Conservation (phyloP, 2,329 filamentous ascomycete genomes). For the Westerdykella aurantiaca region DNA sequence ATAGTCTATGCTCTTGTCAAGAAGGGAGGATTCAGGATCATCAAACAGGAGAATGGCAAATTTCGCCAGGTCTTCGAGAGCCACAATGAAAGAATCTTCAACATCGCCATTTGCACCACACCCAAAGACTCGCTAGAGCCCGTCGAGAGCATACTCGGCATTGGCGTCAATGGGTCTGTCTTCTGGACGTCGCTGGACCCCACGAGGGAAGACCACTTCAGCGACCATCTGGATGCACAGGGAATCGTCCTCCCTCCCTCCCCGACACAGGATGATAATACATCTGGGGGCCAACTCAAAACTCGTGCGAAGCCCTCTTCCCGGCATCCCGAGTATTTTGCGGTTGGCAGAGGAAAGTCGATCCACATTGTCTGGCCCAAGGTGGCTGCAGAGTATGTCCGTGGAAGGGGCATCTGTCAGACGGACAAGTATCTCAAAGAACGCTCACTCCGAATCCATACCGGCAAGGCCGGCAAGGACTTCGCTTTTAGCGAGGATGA, state of each 20-base stretch:
- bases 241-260: constrained; percentile 87
- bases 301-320: constrained; percentile 88
- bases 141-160: constrained; percentile 76
- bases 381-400: constrained; percentile 49
- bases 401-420: constrained; percentile 60
- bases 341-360: constrained; percentile 89
- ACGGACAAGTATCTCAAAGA: constrained; percentile 83
- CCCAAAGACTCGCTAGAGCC: constrained; percentile 43
- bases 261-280: constrained; percentile 79
- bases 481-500: constrained; percentile 98
- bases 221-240: constrained; percentile 77
- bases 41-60: constrained; percentile 86
- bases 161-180: constrained; percentile 90
- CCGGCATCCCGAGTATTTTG: constrained; percentile 87
- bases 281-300: constrained; percentile 87
- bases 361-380: constrained; percentile 77
- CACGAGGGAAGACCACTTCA: constrained; percentile 50
- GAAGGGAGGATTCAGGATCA: constrained; percentile 85
- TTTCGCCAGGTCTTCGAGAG: constrained; percentile 90
- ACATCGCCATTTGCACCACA: constrained; percentile 72
- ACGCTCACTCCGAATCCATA: constrained; percentile 87
- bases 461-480: constrained; percentile 96
- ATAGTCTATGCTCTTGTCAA: constrained; percentile 94
- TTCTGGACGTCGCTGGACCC: constrained; percentile 74
- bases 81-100: constrained; percentile 90